A percentile compares a stretch with the other conserved stretches of the same genome.
phyloP scores from a whole-genome alignment of 257 asterid species.

The Ilex asprella region DNA sequence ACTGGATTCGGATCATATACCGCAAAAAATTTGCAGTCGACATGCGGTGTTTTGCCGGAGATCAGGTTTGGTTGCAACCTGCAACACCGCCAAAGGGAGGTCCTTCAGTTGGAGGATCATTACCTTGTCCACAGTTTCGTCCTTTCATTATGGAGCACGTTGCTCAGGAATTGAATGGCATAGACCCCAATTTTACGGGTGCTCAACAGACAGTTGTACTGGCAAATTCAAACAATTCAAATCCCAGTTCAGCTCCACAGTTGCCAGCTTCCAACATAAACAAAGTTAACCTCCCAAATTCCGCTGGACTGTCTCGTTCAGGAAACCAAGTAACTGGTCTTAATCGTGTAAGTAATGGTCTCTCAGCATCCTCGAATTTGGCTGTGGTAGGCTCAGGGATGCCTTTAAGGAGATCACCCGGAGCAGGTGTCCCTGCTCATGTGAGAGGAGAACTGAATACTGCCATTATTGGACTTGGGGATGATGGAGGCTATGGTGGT shows the following conservation, averaged over 20 bases:
- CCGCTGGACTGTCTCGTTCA: constrained; percentile 54
- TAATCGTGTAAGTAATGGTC: constrained; percentile 65
- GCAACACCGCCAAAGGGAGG: constrained; percentile 99
- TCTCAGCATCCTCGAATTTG: constrained; percentile 56
- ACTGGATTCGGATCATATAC: constrained; percentile 94
- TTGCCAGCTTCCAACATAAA: constrained; percentile 52
- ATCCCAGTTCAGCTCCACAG: constrained; percentile 49
- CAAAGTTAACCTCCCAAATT: constrained; percentile 50
- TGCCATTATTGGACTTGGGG: constrained; percentile 98
- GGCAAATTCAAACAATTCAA: constrained; percentile 46
- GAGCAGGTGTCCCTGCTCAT: constrained; percentile 90
- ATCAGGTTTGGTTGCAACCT: constrained; percentile 99
- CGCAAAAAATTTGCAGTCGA: constrained; percentile 96
- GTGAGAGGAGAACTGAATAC: constrained; percentile 96
- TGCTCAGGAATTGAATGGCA: constrained; percentile 95
- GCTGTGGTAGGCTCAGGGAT: constrained; percentile 42
- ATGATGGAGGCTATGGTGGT: constrained; percentile 99
- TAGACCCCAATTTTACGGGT: constrained; percentile 80
- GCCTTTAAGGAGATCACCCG: constrained; percentile 68
- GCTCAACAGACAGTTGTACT: constrained; percentile 74
- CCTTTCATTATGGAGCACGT: constrained; percentile 99
- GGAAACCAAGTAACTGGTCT: constrained; percentile 61
- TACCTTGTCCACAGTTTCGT: constrained; percentile 98
- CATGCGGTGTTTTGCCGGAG: constrained; percentile 99
- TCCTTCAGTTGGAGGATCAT: constrained; percentile 85